A percentile compares a stretch with the other conserved stretches of the same genome.
Conservation (phyloP, 352 stramenopile genomes). For the Thalassiosira exigua region DNA sequence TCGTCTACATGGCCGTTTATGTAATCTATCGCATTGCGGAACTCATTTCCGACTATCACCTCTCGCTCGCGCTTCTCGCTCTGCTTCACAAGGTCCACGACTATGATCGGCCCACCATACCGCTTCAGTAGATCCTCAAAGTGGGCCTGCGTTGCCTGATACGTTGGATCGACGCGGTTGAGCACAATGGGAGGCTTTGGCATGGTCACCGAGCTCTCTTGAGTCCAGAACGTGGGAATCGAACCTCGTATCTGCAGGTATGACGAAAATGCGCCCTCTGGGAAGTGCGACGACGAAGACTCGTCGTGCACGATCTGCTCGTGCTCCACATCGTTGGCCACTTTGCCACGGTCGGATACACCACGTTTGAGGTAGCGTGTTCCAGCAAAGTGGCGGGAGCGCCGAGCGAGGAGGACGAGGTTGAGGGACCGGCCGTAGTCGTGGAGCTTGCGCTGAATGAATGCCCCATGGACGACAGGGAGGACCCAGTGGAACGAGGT, state of each 20-base stretch:
- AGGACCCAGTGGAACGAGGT: slow-evolving; percentile 92
- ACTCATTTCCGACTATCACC: slow-evolving; percentile 97
- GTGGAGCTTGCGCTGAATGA: slow-evolving; percentile 94
- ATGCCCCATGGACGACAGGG: slow-evolving; percentile 93
- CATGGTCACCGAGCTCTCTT: slow-evolving; percentile 97
- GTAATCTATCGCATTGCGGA: slow-evolving; percentile 96
- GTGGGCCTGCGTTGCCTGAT: slow-evolving; percentile 91
- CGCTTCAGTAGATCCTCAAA: slow-evolving; percentile 93
- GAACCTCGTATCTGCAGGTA: slow-evolving; percentile 98
- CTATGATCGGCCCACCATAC: slow-evolving; percentile 96
- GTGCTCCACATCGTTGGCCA: slow-evolving; percentile 99
- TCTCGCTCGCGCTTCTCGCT: slow-evolving; percentile 96
- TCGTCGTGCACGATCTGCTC: slow-evolving; percentile 91
- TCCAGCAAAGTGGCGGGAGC: slow-evolving; percentile 97
- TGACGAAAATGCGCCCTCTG: slow-evolving; percentile 93
- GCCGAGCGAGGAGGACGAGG: slow-evolving; percentile 94
- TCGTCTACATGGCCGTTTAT: slow-evolving; percentile 92
- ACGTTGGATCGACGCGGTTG: slow-evolving; percentile 96
- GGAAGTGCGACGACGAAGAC: slow-evolving; percentile 48
- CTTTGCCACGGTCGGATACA: slow-evolving; percentile 97
- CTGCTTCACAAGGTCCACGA: slow-evolving; percentile 98
- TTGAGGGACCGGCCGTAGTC: slow-evolving; percentile 95
- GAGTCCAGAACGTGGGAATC: slow-evolving; percentile 99
- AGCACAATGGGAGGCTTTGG: slow-evolving; percentile 97
- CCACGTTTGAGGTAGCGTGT: slow-evolving; percentile 98